Percentiles rank a stretch among this genome's conserved stretches.
These are phyloP conservation scores for Mortierella sp. DNA, from an alignment of 371 early-diverging fungal genomes.

Conservation along the genomic window DNA sequence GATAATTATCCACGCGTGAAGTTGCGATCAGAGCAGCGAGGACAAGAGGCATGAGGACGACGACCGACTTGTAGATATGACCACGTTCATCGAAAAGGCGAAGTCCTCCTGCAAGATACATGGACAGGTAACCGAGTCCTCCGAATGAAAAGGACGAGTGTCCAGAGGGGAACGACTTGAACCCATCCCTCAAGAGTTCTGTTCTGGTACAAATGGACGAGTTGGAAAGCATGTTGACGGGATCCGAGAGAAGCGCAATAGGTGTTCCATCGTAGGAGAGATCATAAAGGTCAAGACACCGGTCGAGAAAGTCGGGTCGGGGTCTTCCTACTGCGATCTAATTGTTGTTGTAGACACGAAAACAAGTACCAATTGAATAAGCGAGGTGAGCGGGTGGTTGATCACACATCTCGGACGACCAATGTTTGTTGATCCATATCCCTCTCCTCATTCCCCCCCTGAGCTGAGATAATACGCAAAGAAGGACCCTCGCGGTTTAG, in stretches of 20 bases:
- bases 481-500: too few relatives aligned
- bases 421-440: too few relatives aligned
- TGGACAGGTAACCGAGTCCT: constrained; percentile 74
- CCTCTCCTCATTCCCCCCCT: too few relatives aligned
- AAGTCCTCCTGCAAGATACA: constrained; percentile 80
- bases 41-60: constrained; percentile 68
- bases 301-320: constrained; percentile 91
- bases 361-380: neutral
- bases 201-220: constrained; percentile 71
- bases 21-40: constrained; percentile 75
- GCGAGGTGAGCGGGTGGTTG: neutral
- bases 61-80: constrained; percentile 74
- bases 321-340: constrained; percentile 73
- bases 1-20: constrained; percentile 80
- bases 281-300: constrained; percentile 76
- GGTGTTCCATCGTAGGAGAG: constrained; percentile 30
- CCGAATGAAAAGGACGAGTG: constrained; percentile 89
- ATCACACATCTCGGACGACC: too few relatives aligned
- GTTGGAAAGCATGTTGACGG: constrained; percentile 64
- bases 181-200: constrained; percentile 77
- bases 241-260: constrained; percentile 52
- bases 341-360: neutral
- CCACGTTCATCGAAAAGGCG: constrained; percentile 77
- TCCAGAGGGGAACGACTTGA: constrained; percentile 94
- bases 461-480: too few relatives aligned